Conservation (phyloP, 148 eudicot genomes). For the Camellia lanceoleosa region DNA sequence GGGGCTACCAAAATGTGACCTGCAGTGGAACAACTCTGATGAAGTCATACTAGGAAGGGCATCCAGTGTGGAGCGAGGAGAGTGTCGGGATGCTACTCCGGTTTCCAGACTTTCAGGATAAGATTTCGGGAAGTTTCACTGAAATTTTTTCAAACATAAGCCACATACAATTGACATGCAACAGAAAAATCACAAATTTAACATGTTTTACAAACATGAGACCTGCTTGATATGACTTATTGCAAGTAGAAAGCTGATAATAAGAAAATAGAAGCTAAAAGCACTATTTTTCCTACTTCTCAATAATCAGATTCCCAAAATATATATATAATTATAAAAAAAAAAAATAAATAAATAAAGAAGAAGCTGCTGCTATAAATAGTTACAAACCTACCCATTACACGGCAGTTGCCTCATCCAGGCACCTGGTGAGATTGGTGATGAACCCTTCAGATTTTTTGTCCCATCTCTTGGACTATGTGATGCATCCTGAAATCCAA, state of each 20-base stretch:
- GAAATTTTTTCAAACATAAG: not conserved
- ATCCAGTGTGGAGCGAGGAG: conserved; percentile 50
- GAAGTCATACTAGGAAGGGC: conserved; percentile 33
- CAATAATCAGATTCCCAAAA: too few relatives aligned
- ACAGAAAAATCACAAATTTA: not conserved
- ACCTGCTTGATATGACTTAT: too few relatives aligned
- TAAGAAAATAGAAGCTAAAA: too few relatives aligned
- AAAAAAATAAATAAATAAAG: too few relatives aligned
- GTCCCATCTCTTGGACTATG: conserved; percentile 39
- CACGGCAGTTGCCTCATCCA: conserved; percentile 24
- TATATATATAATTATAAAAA: too few relatives aligned
- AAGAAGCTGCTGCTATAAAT: too few relatives aligned
- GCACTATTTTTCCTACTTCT: too few relatives aligned
- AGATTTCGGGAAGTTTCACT: conserved; percentile 38
- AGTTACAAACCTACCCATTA: conserved; percentile 30
- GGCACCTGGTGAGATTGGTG: conserved; percentile 31
- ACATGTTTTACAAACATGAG: not conserved
- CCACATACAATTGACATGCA: not conserved
- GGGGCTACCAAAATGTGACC: conserved; percentile 18
- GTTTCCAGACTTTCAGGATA: conserved; percentile 31
- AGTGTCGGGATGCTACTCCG: conserved; percentile 25
- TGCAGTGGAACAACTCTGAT: conserved; percentile 15
- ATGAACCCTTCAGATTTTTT: conserved; percentile 22
- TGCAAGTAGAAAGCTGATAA: too few relatives aligned
- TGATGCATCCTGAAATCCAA: conserved; percentile 38